Evolutionary conservation across 352 stramenopile species (phyloP), one percentile per base, ranked within the genome.

Genomic region (Phytophthora sansomeana): DNA sequence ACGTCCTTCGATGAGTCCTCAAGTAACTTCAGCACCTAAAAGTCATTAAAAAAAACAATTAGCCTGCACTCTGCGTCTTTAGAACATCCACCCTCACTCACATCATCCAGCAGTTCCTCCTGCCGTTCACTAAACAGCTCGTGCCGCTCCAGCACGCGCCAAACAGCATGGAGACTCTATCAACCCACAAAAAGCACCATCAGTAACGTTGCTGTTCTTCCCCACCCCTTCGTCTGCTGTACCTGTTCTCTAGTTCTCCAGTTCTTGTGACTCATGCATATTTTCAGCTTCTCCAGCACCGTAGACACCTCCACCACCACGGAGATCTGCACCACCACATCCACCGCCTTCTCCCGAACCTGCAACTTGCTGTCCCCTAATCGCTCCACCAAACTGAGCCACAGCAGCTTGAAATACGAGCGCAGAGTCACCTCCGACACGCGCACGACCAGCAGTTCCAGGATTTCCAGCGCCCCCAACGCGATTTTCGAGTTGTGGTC

Each of bases 401-500:
- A 96, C 8, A 96, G 69, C 38, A 73, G 47, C 48, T 91, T 92
- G 17, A 89, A 80, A 52, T 83, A 81, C 36, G 59, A 67, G 36
- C 78, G 83, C 29, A 91, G 57, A 7, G 77, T 75, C 21, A 51
- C 53, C 33, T 90, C 77, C 3, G 78, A 35, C 53, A 90, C 75
- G 41, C 68, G 75, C 19, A 61, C 42, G 21, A 94, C 60, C 56
- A 92, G 24, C 24, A 89, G 43, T 30, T 84, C 77, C 21, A 93
- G 65, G 30, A 88, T 85, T 51, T 91, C 77, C 55, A 96, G 77
- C 52, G 84, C 78, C 2, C 77, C 77, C 19, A 81, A 61, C 24
- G 85, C 75, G 29, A 96, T 80, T 64, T 96, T 96, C 28, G 86
- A 89, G 74, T 96, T 96, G 74, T 95, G 81, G 59, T 95, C 88